Evolutionary conservation across 2,329 filamentous ascomycete species (phyloP).

Genomic region (Neofusicoccum laricinum): DNA sequence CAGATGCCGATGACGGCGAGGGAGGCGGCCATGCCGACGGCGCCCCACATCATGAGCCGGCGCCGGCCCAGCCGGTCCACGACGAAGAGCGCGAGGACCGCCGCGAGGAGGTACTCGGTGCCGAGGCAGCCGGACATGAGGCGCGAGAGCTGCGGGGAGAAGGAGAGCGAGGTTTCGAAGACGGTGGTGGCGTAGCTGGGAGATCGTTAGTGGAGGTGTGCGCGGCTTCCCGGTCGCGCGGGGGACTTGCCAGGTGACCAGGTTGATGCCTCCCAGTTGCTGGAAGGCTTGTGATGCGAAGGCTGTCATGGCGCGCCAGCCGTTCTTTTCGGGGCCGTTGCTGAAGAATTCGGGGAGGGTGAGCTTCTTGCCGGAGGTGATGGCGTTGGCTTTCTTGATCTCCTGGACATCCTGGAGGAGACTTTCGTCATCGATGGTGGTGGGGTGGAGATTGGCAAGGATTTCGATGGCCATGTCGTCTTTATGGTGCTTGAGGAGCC

Average conservation of each 20-base stretch:
- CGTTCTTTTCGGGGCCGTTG: slow-evolving; percentile 30
- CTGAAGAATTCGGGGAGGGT: slow-evolving; percentile 32
- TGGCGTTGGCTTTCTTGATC: slow-evolving; percentile 38
- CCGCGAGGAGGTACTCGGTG: slow-evolving; percentile 40
- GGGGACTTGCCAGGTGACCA: slow-evolving; percentile 31
- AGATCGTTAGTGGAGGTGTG: no score
- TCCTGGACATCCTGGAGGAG: slow-evolving; percentile 31
- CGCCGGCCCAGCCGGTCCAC: slow-evolving; percentile 44
- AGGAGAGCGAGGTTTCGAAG: slow-evolving; percentile 37
- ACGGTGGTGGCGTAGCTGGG: slow-evolving; percentile 37
- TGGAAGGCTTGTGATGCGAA: slow-evolving; percentile 36
- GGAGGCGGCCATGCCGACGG: slow-evolving; percentile 40
- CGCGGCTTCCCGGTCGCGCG: no score
- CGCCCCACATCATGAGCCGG: slow-evolving; percentile 39
- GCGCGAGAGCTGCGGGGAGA: slow-evolving; percentile 49
- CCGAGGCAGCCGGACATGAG: slow-evolving; percentile 50
- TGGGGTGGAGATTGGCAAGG: not conserved
- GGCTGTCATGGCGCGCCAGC: slow-evolving; percentile 33
- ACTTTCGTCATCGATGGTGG: slow-evolving; percentile 19
- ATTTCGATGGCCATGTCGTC: slow-evolving; percentile 27
- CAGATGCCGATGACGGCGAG: slow-evolving; percentile 35
- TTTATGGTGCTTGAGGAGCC: slow-evolving; percentile 32
- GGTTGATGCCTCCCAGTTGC: slow-evolving; percentile 37
- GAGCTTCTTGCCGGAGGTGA: no score
- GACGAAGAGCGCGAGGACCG: slow-evolving; percentile 36